Conservation (phyloP, 345 rosid genomes). For the Eucalyptus sp. region DNA sequence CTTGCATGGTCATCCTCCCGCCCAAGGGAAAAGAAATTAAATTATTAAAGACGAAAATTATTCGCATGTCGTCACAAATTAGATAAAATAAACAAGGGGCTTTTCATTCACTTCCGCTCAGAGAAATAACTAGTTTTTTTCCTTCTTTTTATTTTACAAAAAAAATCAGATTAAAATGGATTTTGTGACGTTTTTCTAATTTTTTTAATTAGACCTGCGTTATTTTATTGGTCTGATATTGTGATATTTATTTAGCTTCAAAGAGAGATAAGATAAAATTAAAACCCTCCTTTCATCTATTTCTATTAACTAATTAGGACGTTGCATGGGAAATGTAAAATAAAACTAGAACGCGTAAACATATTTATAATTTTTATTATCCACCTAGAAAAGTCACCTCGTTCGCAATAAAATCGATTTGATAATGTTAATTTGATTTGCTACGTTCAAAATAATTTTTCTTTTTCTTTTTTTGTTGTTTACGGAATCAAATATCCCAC, state of each 20-base stretch:
- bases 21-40: background rate
- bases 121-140: background rate
- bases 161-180: no score
- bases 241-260: no score
- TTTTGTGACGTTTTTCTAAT: background rate
- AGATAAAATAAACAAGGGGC: background rate
- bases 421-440: background rate
- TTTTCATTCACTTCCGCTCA: background rate
- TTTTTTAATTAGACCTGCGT: background rate
- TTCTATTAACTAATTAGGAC: background rate
- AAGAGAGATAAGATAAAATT: background rate
- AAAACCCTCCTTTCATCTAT: background rate
- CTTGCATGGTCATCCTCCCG: background rate
- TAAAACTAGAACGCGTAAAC: accelerated
- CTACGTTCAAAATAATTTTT: background rate
- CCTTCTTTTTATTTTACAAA: no score
- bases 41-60: background rate
- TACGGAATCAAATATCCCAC: background rate
- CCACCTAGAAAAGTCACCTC: accelerated
- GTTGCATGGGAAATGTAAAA: background rate
- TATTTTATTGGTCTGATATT: background rate
- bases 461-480: background rate
- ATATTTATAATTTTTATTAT: background rate
- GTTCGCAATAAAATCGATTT: no score
- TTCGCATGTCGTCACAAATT: background rate